These are phyloP conservation scores for Cymbidium sinense DNA, from an alignment of 106 monocot genomes.

Conservation along the genomic window DNA sequence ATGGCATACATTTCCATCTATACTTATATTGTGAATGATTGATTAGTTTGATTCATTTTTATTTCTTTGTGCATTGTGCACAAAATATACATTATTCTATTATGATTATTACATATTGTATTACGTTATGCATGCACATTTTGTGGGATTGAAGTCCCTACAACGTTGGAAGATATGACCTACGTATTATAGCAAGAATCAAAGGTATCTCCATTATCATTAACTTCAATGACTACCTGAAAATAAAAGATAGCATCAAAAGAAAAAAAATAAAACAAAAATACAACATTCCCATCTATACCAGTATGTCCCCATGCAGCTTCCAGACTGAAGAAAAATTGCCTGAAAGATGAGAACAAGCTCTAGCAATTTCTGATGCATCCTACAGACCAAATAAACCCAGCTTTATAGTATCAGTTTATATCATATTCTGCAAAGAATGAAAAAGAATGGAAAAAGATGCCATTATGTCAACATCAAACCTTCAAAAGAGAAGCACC, in stretches of 20 bases:
- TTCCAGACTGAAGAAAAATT: constrained; percentile 79
- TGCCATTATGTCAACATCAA: constrained; percentile 12
- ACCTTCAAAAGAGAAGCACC: constrained; percentile 77
- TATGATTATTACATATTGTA: too few species aligned
- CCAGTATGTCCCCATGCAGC: constrained; percentile 89
- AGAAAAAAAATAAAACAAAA: background rate
- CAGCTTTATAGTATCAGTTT: background rate
- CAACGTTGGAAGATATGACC: background rate
- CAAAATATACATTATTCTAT: too few species aligned
- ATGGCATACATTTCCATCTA: too few species aligned
- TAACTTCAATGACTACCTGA: background rate
- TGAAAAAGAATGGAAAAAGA: background rate
- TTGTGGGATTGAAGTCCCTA: too few species aligned
- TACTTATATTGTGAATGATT: too few species aligned
- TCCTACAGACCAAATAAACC: constrained; percentile 48
- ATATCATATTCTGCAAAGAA: background rate
- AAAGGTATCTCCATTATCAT: background rate
- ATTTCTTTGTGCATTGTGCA: too few species aligned
- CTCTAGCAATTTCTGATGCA: constrained; percentile 50
- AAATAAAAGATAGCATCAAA: background rate
- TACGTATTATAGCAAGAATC: background rate
- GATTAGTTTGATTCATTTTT: too few species aligned
- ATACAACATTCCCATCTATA: constrained; percentile 25
- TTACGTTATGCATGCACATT: too few species aligned
- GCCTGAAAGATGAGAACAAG: constrained; percentile 44